A percentile compares a stretch with the other conserved stretches of the same genome.
phyloP scores from a whole-genome alignment of 1,284 basidiomycete species.

The Ceratobasidium sp. region DNA sequence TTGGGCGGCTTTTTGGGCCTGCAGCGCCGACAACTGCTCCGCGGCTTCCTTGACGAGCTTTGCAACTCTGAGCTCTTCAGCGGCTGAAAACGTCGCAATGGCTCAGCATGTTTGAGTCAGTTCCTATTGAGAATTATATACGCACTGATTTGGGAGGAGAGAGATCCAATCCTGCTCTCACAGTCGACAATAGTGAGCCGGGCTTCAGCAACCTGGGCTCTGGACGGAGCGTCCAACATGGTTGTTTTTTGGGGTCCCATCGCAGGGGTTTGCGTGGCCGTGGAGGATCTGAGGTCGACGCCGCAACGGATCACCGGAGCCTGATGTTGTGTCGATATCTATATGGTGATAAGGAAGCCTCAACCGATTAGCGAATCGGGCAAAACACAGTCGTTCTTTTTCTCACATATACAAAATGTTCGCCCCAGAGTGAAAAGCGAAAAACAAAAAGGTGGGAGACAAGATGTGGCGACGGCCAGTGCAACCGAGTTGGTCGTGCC shows the following conservation, averaged over 20 bases:
- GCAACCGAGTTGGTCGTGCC: not conserved
- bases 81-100: conserved; percentile 24
- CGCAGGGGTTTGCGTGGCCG: conserved; percentile 7
- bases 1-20: conserved; percentile 20
- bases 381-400: not conserved
- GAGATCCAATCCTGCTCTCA: conserved; percentile 16
- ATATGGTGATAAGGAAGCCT: conserved; percentile 9
- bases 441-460: not conserved
- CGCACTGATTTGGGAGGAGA: conserved; percentile 42
- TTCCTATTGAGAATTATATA: conserved; percentile 20
- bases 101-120: not conserved
- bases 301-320: conserved; percentile 44
- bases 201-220: conserved; percentile 34
- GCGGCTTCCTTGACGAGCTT: conserved; percentile 37
- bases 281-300: conserved; percentile 11
- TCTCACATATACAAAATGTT: not conserved
- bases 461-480: not conserved
- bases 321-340: conserved; percentile 35
- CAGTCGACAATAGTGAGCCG: conserved; percentile 30
- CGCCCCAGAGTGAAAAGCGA: not conserved
- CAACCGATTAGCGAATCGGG: not conserved
- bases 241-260: conserved; percentile 33
- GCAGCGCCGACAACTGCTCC: conserved; percentile 21
- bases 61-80: conserved; percentile 25
- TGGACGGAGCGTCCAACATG: conserved; percentile 37